phyloP scores from a whole-genome alignment of 2,329 filamentous ascomycete species.

The Stachybotrys elegans region DNA sequence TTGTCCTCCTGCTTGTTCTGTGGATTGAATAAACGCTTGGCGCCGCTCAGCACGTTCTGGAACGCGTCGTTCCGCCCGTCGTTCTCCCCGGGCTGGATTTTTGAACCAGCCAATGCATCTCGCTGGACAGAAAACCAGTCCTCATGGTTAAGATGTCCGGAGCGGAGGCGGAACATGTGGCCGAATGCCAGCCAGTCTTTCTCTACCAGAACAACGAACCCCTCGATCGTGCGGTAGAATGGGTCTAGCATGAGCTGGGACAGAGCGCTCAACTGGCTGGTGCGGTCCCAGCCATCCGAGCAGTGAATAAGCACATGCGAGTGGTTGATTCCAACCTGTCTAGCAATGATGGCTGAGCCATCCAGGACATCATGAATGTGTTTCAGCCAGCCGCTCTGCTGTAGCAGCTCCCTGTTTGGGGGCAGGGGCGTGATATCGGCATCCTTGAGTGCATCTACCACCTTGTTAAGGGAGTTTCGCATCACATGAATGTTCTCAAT shows the following conservation, averaged over 20 bases:
- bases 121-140: constrained; percentile 92
- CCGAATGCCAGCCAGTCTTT: constrained; percentile 98
- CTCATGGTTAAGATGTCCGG: constrained; percentile 80
- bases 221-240: constrained; percentile 89
- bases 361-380: constrained; percentile 83
- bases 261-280: constrained; percentile 86
- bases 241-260: constrained; percentile 93
- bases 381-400: constrained; percentile 84
- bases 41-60: constrained; percentile 81
- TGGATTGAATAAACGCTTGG: constrained; percentile 78
- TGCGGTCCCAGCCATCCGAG: constrained; percentile 97
- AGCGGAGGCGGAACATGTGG: constrained; percentile 94
- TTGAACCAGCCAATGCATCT: constrained; percentile 64
- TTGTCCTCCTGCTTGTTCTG: constrained; percentile 57
- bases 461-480: constrained; percentile 81
- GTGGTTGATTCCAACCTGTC: constrained; percentile 85
- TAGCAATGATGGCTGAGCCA: constrained; percentile 77
- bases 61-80: constrained; percentile 67
- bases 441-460: constrained; percentile 87
- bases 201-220: constrained; percentile 90
- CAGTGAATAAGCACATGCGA: constrained; percentile 96
- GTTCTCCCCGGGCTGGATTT: constrained; percentile 56
- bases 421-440: constrained; percentile 80
- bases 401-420: constrained; percentile 74
- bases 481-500: constrained; percentile 99